These are phyloP conservation scores for Prasinococcaceae sp. DNA, from an alignment of 139 green algal species.

Conservation along the genomic window DNA sequence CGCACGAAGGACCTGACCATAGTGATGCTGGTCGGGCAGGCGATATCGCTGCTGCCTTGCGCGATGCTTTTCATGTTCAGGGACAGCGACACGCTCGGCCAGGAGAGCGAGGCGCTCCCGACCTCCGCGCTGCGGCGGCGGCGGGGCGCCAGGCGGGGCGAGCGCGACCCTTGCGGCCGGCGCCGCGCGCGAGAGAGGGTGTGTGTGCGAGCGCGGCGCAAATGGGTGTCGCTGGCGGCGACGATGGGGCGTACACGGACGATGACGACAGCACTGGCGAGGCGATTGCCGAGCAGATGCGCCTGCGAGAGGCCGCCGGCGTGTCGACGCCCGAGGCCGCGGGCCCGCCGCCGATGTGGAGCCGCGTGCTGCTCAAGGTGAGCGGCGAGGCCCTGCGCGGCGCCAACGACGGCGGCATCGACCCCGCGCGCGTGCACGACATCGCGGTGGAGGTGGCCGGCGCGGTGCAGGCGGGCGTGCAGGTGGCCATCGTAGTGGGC, in stretches of 20 bases:
- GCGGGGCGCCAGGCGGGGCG: no score
- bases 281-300: no score
- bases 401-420: slow-evolving; percentile 62
- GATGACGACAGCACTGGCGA: no score
- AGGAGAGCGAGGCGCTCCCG: slow-evolving; percentile 2
- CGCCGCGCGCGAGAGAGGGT: no score
- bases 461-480: slow-evolving; percentile 34
- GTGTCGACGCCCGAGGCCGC: no score
- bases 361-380: slow-evolving; percentile 72
- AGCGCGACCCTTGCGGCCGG: no score
- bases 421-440: slow-evolving; percentile 46
- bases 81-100: background rate
- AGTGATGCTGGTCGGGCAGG: background rate
- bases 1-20: background rate
- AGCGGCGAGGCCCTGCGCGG: slow-evolving; percentile 86
- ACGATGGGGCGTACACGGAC: no score
- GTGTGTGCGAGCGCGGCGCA: no score
- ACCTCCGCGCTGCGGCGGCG: no score
- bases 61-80: slow-evolving; percentile 1
- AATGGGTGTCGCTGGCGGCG: no score
- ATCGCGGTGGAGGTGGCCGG: slow-evolving; percentile 71
- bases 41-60: background rate
- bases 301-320: no score
- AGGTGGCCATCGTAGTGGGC: slow-evolving; percentile 86
- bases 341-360: slow-evolving; percentile 21